These are phyloP conservation scores for Kitagawia praeruptora DNA, from an alignment of 129 eudicot species.

Conservation along the genomic window DNA sequence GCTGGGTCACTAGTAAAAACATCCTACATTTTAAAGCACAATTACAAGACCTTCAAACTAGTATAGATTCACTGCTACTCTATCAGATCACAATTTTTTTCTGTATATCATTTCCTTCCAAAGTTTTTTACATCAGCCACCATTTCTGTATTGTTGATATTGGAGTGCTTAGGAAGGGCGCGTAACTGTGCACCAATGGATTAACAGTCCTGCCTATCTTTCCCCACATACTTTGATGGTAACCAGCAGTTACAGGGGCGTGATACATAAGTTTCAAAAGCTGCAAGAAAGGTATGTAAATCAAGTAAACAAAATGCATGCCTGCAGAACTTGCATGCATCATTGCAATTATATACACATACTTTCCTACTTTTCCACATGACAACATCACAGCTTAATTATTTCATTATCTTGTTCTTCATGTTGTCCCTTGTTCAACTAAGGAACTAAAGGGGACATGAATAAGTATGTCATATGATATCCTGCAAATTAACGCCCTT, in stretches of 20 bases:
- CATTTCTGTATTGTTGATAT: constrained; percentile 61
- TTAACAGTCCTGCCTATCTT: constrained; percentile 55
- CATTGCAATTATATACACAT: not conserved
- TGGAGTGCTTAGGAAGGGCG: constrained; percentile 69
- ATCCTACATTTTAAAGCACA: constrained; percentile 1
- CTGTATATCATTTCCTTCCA: not conserved
- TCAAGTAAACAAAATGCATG: not conserved
- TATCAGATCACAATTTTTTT: not conserved
- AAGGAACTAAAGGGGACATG: not conserved
- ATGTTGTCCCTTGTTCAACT: not conserved
- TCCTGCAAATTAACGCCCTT: not conserved
- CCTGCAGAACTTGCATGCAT: not conserved
- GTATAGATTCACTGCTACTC: not conserved
- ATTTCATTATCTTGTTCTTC: not conserved
- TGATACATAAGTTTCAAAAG: constrained; percentile 94
- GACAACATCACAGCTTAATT: not conserved
- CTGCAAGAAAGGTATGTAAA: constrained; percentile 30
- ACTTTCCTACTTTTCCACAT: not conserved
- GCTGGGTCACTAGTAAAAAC: not conserved
- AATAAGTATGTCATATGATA: not conserved
- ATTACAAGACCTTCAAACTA: constrained; percentile 7
- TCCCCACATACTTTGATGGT: constrained; percentile 86
- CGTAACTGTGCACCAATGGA: constrained; percentile 63
- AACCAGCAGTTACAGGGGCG: constrained; percentile 79
- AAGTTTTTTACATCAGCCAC: constrained; percentile 62